A percentile compares a stretch with the other conserved stretches of the same genome.
Evolutionary conservation across 495 filamentous ascomycete genomes (phyloP).

Genomic region (Neurospora intermedia): DNA sequence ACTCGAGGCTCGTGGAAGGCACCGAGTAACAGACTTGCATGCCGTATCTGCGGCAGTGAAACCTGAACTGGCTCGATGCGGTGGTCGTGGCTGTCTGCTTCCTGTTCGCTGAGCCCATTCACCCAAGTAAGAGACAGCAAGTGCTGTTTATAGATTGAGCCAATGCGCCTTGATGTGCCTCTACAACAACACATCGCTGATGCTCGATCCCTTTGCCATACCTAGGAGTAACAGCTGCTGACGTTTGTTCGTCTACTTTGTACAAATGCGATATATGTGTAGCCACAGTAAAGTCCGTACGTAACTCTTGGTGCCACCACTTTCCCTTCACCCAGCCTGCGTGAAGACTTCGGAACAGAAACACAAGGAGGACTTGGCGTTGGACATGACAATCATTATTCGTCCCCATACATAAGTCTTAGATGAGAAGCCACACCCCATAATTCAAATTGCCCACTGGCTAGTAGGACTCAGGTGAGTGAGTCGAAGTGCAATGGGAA

Average conservation of each 20-base stretch:
- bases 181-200: neutral
- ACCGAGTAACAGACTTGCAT: neutral
- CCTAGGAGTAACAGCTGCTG: neutral
- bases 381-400: neutral
- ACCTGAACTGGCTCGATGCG: neutral
- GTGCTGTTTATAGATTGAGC: neutral
- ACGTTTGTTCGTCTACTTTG: neutral
- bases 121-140: neutral
- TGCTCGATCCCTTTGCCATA: neutral
- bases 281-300: neutral
- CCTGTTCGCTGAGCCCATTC: neutral
- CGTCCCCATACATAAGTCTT: neutral
- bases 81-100: neutral
- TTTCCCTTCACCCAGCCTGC: neutral
- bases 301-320: neutral
- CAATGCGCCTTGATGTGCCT: neutral
- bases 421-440: neutral
- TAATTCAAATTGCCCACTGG: neutral
- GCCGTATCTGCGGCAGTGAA: neutral
- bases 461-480: neutral
- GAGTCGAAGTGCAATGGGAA: neutral
- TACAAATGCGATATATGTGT: neutral
- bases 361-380: neutral
- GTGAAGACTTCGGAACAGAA: neutral
- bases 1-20: neutral